Evolutionary conservation across 345 rosid species (phyloP).

Genomic region (Rhizophora apiculata): DNA sequence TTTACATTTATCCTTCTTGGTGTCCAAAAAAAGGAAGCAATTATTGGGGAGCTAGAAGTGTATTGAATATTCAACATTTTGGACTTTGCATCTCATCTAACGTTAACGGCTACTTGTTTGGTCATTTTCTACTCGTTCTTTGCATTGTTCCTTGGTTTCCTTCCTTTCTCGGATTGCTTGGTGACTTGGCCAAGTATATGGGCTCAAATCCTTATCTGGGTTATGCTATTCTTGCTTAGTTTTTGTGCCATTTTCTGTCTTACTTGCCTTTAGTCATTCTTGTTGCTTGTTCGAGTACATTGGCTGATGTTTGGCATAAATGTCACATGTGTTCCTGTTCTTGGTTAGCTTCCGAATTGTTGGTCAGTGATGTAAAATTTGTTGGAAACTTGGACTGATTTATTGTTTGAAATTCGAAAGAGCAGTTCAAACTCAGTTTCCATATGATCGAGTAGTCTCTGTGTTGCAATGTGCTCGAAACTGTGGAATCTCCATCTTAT

Average conservation of each 20-base stretch:
- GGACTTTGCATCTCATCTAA: not conserved
- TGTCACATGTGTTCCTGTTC: not conserved
- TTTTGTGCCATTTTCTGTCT: not conserved
- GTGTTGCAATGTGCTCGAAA: slow-evolving; percentile 4
- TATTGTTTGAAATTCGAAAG: not conserved
- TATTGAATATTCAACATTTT: slow-evolving; percentile 23
- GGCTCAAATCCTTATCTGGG: slow-evolving; percentile 21
- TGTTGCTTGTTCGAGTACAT: not conserved
- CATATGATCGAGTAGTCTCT: not conserved
- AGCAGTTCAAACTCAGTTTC: not conserved
- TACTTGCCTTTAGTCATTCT: not conserved
- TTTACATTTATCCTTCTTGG: not conserved
- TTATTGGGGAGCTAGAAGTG: slow-evolving; percentile 26
- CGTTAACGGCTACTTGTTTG: not conserved
- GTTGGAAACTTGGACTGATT: not conserved
- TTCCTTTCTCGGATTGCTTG: slow-evolving; percentile 6
- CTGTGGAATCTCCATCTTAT: not conserved
- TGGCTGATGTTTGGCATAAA: not conserved
- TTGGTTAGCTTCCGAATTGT: not conserved
- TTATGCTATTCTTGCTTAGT: slow-evolving; percentile 15
- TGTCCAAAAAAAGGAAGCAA: slow-evolving; percentile 20
- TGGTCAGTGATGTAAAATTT: not conserved
- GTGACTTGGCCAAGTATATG: slow-evolving; percentile 4
- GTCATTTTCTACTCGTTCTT: not conserved
- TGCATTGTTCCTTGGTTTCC: slow-evolving; percentile 3